phyloP scores from a whole-genome alignment of 352 stramenopile species.

The Globisporangium canariense region DNA sequence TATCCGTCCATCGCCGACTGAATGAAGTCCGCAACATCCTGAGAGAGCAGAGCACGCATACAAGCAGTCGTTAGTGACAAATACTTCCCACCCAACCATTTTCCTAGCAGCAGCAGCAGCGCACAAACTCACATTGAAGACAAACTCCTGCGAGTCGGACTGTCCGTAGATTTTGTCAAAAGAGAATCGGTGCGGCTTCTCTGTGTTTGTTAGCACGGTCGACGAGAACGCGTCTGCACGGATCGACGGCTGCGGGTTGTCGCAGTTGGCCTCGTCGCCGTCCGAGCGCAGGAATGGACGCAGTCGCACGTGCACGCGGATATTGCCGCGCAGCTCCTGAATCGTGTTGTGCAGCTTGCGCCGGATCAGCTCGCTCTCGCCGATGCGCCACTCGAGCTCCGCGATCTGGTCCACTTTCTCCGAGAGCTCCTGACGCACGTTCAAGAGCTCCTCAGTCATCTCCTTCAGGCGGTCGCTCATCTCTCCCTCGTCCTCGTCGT shows the following conservation, averaged over 20 bases:
- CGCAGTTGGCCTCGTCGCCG: conserved; percentile 39
- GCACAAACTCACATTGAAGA: conserved; percentile 75
- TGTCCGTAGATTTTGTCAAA: conserved; percentile 98
- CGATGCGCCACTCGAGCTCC: conserved; percentile 60
- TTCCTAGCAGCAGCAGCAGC: conserved; percentile 8
- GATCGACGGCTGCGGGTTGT: conserved; percentile 53
- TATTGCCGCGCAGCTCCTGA: conserved; percentile 98
- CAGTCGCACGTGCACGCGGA: conserved; percentile 96
- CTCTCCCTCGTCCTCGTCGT: conserved; percentile 42
- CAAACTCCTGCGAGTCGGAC: conserved; percentile 91
- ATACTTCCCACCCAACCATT: background rate
- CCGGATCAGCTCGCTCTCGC: conserved; percentile 69
- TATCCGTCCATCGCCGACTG: conserved; percentile 96
- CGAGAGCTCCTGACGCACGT: conserved; percentile 57
- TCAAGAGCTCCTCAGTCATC: conserved; percentile 66
- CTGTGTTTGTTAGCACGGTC: conserved; percentile 66
- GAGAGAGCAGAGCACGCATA: conserved; percentile 5
- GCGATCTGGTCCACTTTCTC: conserved; percentile 59
- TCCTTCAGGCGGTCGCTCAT: conserved; percentile 53
- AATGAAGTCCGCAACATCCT: conserved; percentile 87
- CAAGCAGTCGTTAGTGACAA: background rate
- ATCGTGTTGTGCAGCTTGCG: conserved; percentile 99
- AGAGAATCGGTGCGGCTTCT: conserved; percentile 88
- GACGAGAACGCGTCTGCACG: conserved; percentile 67
- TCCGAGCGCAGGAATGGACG: conserved; percentile 90